Conservation (phyloP, 1,284 basidiomycete genomes). For the Pseudozyma sp. region DNA sequence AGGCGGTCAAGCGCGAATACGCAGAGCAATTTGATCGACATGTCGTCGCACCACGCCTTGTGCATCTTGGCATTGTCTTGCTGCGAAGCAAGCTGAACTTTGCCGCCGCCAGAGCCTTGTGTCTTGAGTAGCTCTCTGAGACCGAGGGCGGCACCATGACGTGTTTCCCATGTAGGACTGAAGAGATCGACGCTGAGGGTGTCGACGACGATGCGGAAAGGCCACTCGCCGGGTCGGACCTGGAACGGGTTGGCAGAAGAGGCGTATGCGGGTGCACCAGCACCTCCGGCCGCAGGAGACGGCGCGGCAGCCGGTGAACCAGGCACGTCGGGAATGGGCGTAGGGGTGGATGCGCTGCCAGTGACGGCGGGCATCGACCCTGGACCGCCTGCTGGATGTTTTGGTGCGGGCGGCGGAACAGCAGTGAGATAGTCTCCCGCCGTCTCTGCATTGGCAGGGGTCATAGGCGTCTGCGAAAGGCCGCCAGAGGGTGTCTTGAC, state of each 20-base stretch:
- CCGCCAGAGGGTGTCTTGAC: slow-evolving; percentile 44
- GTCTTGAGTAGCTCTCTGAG: slow-evolving; percentile 87
- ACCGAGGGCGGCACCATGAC: slow-evolving; percentile 93
- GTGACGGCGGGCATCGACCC: slow-evolving; percentile 41
- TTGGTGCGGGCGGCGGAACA: slow-evolving; percentile 32
- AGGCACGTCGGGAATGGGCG: slow-evolving; percentile 35
- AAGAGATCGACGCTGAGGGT: slow-evolving; percentile 87
- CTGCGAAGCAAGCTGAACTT: slow-evolving; percentile 61
- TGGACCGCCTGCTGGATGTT: slow-evolving; percentile 44
- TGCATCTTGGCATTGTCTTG: slow-evolving; percentile 71
- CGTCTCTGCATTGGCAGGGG: slow-evolving; percentile 26
- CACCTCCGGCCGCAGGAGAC: slow-evolving; percentile 28
- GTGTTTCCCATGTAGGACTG: slow-evolving; percentile 86
- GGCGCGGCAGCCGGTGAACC: slow-evolving; percentile 31
- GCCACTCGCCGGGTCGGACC: slow-evolving; percentile 78
- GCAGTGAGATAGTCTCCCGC: slow-evolving; percentile 34
- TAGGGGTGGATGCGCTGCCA: slow-evolving; percentile 36
- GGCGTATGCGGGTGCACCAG: slow-evolving; percentile 40
- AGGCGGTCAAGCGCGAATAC: slow-evolving; percentile 96
- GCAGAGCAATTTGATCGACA: slow-evolving; percentile 86
- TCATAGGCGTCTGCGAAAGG: slow-evolving; percentile 27
- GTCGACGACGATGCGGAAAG: slow-evolving; percentile 87
- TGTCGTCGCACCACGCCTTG: slow-evolving; percentile 86
- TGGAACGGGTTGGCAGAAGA: slow-evolving; percentile 54
- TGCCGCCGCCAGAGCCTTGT: slow-evolving; percentile 86